Base-by-base conservation (phyloP, 192 early-diverging fungal species). In the Rhizoclosmatium globosum region DNA sequence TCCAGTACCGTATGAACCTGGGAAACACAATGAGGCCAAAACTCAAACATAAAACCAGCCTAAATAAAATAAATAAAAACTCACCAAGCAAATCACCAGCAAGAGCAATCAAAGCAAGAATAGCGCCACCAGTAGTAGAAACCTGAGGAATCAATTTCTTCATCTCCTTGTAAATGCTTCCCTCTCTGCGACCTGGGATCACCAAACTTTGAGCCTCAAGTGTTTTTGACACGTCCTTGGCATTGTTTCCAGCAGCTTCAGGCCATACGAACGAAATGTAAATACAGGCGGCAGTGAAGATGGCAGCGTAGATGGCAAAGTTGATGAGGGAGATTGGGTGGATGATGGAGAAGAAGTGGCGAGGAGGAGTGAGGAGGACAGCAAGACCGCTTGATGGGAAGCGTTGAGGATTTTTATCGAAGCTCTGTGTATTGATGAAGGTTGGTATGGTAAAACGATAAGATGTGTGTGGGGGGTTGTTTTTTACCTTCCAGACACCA, bases 101-200 rank as follows among this genome's bases (percentile, higher is more conserved):
- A 56, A 97, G 93, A 59, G 95, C 95, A 74, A 97, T 86, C 6
- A 44, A 23, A 53, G 92, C 91, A 68, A 94, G 94, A 77, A 97
- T 91, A 75, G 90, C 92, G 31, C 95, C 92, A 78, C 96, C 96
- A 77, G 96, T 94, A 61, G 96, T 92, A 50, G 92, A 89, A 23
- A 96, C 94, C 47, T 94, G 93, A 42, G 95, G 95, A 79, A 97
- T 96, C 62, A 97, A 89, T 73, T 94, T 93, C 91, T 97, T 96
- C 80, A 97, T 89, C 87, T 97, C 95, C 91, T 95, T 96, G 89
- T 97, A 97, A 92, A 95, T 94, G 71, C 93, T 92, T 19, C 91
- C 91, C 80, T 96, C 95, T 82, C 95, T 92, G 79, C 96, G 89
- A 44, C 95, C 95, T 23, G 92, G 93, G 83, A 97, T 92, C 31